Evolutionary conservation across 108 stramenopile species (phyloP), one percentile per base, ranked within the genome.

Genomic region (Cyclotella choctawhatcheeana): DNA sequence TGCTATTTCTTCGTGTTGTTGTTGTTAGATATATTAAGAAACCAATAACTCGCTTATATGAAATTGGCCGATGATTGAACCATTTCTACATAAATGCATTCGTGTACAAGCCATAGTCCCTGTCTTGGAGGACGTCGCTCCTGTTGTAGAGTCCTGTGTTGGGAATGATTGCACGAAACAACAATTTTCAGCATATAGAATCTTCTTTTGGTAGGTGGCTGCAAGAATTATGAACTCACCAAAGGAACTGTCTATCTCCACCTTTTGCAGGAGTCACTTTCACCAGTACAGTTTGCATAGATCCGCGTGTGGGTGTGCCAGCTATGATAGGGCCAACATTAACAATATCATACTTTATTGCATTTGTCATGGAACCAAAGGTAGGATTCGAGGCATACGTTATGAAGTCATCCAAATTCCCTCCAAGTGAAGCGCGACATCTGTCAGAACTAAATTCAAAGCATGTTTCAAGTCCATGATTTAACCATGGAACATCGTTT

Each of bases 111-210:
- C 86, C 88, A 93, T 56, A 85, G 82, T 32, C 82, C 85, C 64
- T 90, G 89, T 69, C 86, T 77, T 44, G 92, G 89, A 32, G 92
- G 92, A 45, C 89, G 76, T n/a, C 89, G 75, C 71, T 90, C 89
- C 50, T 87, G 81, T 55, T 85, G 82, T 52, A 93, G 50, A 14
- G 92, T 88, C 92, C 92, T 90, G 24, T 24, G 44, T 0, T 30
- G 25, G 34, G 45, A 37, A 30, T 29, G 7, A n/a, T n/a, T n/a
- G n/a, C n/a, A n/a, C n/a, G n/a, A n/a, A n/a, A n/a, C n/a, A n/a
- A n/a, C n/a, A n/a, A n/a, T n/a, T n/a, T n/a, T n/a, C n/a, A n/a
- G n/a, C n/a, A n/a, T n/a, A n/a, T n/a, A n/a, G n/a, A n/a, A n/a
- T n/a, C n/a, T n/a, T n/a, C n/a, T n/a, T n/a, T n/a, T n/a, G n/a